phyloP scores from a whole-genome alignment of 2,329 filamentous ascomycete genomes.

The Aaosphaeria arxii region DNA sequence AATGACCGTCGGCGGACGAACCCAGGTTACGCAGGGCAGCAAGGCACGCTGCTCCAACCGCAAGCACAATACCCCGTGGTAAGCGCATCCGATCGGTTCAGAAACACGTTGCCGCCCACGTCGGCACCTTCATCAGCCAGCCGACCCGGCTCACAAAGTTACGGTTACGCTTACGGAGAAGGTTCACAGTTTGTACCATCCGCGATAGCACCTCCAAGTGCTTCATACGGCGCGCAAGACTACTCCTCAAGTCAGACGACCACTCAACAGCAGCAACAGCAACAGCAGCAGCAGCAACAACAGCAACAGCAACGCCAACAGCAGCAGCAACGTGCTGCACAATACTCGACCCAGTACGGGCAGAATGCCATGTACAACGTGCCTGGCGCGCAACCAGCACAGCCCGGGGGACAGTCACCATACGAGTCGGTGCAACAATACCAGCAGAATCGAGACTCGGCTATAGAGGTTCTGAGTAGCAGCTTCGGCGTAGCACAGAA shows the following conservation, averaged over 20 bases:
- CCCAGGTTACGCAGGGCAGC: slow-evolving; percentile 58
- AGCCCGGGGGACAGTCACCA: slow-evolving; percentile 52
- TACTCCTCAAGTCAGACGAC: slow-evolving; percentile 42
- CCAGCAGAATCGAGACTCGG: slow-evolving; percentile 64
- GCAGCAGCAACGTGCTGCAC: slow-evolving; percentile 51
- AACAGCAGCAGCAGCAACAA: slow-evolving; percentile 42
- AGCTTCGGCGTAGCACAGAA: slow-evolving; percentile 64
- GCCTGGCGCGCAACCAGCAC: slow-evolving; percentile 29
- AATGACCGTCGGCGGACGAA: slow-evolving; percentile 72
- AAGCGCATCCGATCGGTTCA: slow-evolving; percentile 48
- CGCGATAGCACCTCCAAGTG: slow-evolving; percentile 46
- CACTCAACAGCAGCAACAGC: neutral
- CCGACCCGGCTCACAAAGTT: slow-evolving; percentile 40
- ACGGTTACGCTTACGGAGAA: slow-evolving; percentile 54
- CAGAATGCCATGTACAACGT: slow-evolving; percentile 78
- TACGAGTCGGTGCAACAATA: slow-evolving; percentile 78
- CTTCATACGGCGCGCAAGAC: slow-evolving; percentile 63
- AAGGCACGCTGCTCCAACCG: slow-evolving; percentile 46
- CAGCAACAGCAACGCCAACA: slow-evolving; percentile 47
- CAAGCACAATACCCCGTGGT: slow-evolving; percentile 43
- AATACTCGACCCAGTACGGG: slow-evolving; percentile 47
- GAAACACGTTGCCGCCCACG: slow-evolving; percentile 45
- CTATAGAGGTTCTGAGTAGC: slow-evolving; percentile 71
- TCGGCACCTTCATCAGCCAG: slow-evolving; percentile 39
- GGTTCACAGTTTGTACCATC: slow-evolving; percentile 55